phyloP scores from a whole-genome alignment of 164 flowering plant species.

The Berberis vulgaris region DNA sequence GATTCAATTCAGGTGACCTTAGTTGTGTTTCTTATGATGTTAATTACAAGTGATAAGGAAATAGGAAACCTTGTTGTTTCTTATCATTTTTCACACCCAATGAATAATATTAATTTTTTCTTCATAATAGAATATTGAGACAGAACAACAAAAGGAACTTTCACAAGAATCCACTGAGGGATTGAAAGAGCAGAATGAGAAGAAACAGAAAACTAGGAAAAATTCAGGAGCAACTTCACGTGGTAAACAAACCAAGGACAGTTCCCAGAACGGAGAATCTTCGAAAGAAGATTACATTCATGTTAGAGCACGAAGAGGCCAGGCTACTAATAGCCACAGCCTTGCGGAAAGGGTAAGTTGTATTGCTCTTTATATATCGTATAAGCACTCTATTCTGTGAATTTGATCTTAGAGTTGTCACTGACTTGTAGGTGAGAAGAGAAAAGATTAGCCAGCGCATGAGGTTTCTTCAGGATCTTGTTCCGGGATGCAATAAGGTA shows the following conservation, averaged over 20 bases:
- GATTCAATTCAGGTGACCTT: no score
- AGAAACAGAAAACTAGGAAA: slow-evolving; percentile 38
- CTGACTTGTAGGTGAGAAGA: slow-evolving; percentile 67
- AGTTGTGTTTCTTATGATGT: no score
- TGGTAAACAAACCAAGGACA: slow-evolving; percentile 35
- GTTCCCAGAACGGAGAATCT: slow-evolving; percentile 43
- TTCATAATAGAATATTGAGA: slow-evolving; percentile 27
- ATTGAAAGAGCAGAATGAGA: slow-evolving; percentile 40
- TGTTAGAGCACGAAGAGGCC: slow-evolving; percentile 91
- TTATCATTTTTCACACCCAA: background rate
- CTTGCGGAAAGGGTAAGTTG: slow-evolving; percentile 85
- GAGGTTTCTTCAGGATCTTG: slow-evolving; percentile 97
- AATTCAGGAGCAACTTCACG: slow-evolving; percentile 23
- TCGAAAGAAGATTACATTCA: slow-evolving; percentile 73
- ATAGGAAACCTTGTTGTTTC: no score
- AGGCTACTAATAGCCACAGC: slow-evolving; percentile 97
- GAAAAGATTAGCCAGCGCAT: slow-evolving; percentile 94
- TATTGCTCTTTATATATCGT: background rate
- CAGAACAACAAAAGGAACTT: slow-evolving; percentile 30
- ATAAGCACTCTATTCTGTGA: no score
- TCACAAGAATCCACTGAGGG: slow-evolving; percentile 30
- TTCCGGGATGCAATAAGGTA: slow-evolving; percentile 98
- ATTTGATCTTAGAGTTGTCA: background rate
- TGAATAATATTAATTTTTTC: slow-evolving; percentile 3
- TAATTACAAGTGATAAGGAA: no score